A percentile compares a stretch with the other conserved stretches of the same genome.
These are phyloP conservation scores for Acrocalymma vagum DNA, from an alignment of 2,329 filamentous ascomycete species.

Conservation along the genomic window DNA sequence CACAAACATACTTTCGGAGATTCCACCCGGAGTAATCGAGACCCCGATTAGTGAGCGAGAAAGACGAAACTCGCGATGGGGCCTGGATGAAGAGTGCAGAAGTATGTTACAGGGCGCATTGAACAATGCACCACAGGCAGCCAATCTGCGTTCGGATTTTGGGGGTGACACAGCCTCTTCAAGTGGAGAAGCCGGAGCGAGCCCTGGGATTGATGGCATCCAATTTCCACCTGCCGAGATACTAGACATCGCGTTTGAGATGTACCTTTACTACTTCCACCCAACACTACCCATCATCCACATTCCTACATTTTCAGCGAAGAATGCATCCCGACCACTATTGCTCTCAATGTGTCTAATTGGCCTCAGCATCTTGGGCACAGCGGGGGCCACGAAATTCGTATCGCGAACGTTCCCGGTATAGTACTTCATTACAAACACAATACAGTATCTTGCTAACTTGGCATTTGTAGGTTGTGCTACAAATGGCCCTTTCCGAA, in stretches of 20 bases:
- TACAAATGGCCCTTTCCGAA: conserved; percentile 53
- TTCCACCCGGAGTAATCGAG: conserved; percentile 28
- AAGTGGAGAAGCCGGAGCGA: conserved; percentile 36
- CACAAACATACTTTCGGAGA: conserved; percentile 46
- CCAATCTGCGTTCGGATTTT: conserved; percentile 31
- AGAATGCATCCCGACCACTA: conserved; percentile 55
- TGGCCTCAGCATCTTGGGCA: conserved; percentile 61
- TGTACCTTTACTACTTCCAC: conserved; percentile 64
- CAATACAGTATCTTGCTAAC: background rate
- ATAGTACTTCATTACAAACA: conserved; percentile 10
- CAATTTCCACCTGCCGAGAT: conserved; percentile 60
- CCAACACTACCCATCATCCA: conserved; percentile 63
- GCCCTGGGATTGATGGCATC: conserved; percentile 37
- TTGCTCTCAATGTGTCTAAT: conserved; percentile 63
- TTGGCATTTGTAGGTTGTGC: conserved; percentile 30
- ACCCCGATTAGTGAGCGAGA: conserved; percentile 38
- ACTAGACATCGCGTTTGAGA: conserved; percentile 62
- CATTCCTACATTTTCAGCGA: conserved; percentile 61
- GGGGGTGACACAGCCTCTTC: conserved; percentile 42
- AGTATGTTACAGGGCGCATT: conserved; percentile 48
- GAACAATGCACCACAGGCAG: conserved; percentile 32
- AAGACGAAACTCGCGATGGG: conserved; percentile 45
- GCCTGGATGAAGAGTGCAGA: conserved; percentile 47
- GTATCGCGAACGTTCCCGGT: conserved; percentile 57
- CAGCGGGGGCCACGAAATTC: conserved; percentile 60